phyloP scores from a whole-genome alignment of 495 filamentous ascomycete genomes.

The Neurospora sublineolata region DNA sequence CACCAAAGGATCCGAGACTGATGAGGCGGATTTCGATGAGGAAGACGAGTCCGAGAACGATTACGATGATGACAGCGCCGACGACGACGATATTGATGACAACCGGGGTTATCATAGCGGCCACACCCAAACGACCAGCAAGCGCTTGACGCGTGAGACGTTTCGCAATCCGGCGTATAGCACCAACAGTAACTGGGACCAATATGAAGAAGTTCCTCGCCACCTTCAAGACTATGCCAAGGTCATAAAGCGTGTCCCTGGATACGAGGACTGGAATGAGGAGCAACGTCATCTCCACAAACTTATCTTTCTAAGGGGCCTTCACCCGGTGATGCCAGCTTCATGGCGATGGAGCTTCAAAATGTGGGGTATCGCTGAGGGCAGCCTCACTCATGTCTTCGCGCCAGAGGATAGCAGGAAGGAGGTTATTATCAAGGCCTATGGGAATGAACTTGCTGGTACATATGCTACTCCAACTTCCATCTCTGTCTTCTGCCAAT shows the following conservation, averaged over 20 bases:
- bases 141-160: background rate
- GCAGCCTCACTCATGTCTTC: conserved; percentile 15
- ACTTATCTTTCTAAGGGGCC: conserved; percentile 19
- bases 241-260: conserved; percentile 8
- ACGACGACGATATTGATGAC: conserved; percentile 1
- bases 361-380: conserved; percentile 22
- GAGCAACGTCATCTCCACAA: conserved; percentile 19
- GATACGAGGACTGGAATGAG: conserved; percentile 15
- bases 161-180: background rate
- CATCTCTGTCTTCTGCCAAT: background rate
- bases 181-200: conserved; percentile 19
- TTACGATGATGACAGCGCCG: background rate
- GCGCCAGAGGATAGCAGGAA: conserved; percentile 13
- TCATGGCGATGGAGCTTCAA: conserved; percentile 16
- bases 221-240: conserved; percentile 11
- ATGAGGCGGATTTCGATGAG: background rate
- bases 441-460: conserved; percentile 18
- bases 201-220: conserved; percentile 10
- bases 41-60: background rate
- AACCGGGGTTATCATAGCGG: background rate
- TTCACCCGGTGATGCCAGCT: conserved; percentile 23
- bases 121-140: background rate
- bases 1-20: background rate
- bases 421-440: conserved; percentile 15
- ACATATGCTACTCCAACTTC: background rate